phyloP scores from a whole-genome alignment of 1,284 basidiomycete species.

The Pisolithus thermaeus region DNA sequence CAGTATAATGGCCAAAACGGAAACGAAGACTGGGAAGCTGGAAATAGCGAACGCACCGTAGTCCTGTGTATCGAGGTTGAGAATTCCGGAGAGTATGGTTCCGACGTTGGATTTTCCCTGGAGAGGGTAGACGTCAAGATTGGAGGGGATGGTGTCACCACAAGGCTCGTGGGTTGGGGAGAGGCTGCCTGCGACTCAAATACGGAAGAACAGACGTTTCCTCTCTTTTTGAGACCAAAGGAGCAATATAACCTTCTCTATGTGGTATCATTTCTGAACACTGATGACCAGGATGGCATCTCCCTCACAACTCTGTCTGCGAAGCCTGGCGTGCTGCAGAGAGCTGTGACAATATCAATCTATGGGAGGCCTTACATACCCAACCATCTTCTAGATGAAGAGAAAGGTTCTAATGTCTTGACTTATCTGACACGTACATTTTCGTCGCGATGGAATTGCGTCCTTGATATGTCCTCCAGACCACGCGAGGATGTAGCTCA shows the following conservation, averaged over 20 bases:
- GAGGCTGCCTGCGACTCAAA: constrained; percentile 36
- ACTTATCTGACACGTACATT: constrained; percentile 68
- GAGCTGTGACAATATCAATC: constrained; percentile 75
- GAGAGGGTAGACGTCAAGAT: constrained; percentile 69
- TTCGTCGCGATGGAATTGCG: constrained; percentile 82
- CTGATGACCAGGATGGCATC: constrained; percentile 53
- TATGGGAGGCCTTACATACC: constrained; percentile 58
- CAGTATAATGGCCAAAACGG: constrained; percentile 26
- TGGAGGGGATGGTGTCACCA: constrained; percentile 68
- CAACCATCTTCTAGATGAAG: constrained; percentile 9
- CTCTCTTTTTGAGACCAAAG: constrained; percentile 56
- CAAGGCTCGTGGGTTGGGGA: constrained; percentile 66
- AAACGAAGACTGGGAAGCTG: constrained; percentile 58
- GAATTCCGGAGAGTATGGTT: constrained; percentile 57
- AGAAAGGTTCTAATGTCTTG: constrained; percentile 14
- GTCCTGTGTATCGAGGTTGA: constrained; percentile 84
- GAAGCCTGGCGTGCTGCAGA: constrained; percentile 40
- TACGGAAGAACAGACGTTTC: constrained; percentile 52
- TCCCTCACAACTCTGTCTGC: constrained; percentile 26
- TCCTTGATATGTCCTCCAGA: constrained; percentile 66
- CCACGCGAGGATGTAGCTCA: constrained; percentile 20
- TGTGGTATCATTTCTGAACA: constrained; percentile 67
- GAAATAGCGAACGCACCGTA: constrained; percentile 75
- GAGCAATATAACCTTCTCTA: constrained; percentile 88
- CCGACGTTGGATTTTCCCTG: constrained; percentile 61